Evolutionary conservation across 805 yeast species (phyloP).

Genomic region (Sporopachydermia lactativora): DNA sequence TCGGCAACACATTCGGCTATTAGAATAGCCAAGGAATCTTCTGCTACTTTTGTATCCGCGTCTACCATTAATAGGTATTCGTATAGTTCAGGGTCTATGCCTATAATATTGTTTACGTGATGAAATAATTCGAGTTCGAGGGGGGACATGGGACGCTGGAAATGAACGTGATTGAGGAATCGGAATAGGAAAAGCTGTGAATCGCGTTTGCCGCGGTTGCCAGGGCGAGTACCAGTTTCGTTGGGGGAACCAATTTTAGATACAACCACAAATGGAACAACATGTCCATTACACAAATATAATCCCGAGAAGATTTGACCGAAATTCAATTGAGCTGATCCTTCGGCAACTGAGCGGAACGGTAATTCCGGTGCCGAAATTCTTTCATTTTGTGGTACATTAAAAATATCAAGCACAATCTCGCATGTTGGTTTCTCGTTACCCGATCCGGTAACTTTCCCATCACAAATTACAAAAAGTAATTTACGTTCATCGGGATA

Average conservation of each 20-base stretch:
- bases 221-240: conserved; percentile 31
- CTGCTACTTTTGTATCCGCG: conserved; percentile 45
- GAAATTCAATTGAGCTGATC: conserved; percentile 42
- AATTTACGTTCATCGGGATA: conserved; percentile 45
- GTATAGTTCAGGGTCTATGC: conserved; percentile 45
- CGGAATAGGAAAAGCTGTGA: conserved; percentile 46
- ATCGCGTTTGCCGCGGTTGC: conserved; percentile 54
- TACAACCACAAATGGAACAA: conserved; percentile 37
- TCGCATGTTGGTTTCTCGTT: conserved; percentile 43
- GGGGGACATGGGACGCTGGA: conserved; percentile 44
- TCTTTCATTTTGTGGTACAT: conserved; percentile 30
- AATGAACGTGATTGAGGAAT: conserved; percentile 43
- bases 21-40: conserved; percentile 40
- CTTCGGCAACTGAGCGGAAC: conserved; percentile 47
- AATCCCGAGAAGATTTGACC: conserved; percentile 52
- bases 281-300: conserved; percentile 38
- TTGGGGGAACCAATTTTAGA: conserved; percentile 44
- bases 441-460: conserved; percentile 45
- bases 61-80: conserved; percentile 45
- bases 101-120: conserved; percentile 41
- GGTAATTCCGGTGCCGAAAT: conserved; percentile 31
- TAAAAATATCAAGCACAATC: conserved; percentile 33
- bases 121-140: conserved; percentile 40
- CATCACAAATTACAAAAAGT: conserved; percentile 43
- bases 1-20: conserved; percentile 46